Evolutionary conservation across 2,329 filamentous ascomycete genomes (phyloP).

Genomic region (Aspergillus sclerotialis): DNA sequence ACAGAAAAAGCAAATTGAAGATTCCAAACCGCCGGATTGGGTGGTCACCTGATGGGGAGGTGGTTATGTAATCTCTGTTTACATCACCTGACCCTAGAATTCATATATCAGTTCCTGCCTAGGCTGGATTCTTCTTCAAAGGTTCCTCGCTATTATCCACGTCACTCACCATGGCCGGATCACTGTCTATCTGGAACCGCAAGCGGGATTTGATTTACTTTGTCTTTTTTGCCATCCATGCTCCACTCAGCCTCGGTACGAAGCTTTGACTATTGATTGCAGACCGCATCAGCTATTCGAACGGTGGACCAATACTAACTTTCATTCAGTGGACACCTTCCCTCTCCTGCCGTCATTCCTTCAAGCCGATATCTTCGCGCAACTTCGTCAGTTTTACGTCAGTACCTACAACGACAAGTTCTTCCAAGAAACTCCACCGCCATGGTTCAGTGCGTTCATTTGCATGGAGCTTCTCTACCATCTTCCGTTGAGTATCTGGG

Average conservation of each 20-base stretch:
- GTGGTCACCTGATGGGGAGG: background rate
- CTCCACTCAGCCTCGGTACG: conserved; percentile 57
- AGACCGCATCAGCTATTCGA: too few relatives aligned
- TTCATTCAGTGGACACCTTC: conserved; percentile 47
- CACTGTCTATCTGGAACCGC: conserved; percentile 21
- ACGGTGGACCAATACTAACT: background rate
- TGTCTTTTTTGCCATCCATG: conserved; percentile 55
- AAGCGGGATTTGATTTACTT: conserved; percentile 40
- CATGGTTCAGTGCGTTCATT: conserved; percentile 53
- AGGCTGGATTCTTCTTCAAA: too few relatives aligned
- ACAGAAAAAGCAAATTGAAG: too few relatives aligned
- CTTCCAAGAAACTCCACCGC: conserved; percentile 49
- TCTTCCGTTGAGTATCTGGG: conserved; percentile 55
- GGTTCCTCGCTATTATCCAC: too few relatives aligned
- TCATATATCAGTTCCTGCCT: too few relatives aligned
- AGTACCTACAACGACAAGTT: conserved; percentile 57
- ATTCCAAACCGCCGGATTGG: too few relatives aligned
- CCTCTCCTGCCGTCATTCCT: conserved; percentile 50
- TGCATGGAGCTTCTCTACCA: conserved; percentile 57
- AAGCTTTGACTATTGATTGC: conserved; percentile 4
- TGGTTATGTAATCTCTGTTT: background rate
- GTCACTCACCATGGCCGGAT: conserved; percentile 5
- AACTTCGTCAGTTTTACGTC: conserved; percentile 52
- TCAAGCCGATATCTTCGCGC: conserved; percentile 42
- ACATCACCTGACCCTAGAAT: background rate